phyloP scores from a whole-genome alignment of 2,329 filamentous ascomycete genomes.

The Trichothecium roseum region DNA sequence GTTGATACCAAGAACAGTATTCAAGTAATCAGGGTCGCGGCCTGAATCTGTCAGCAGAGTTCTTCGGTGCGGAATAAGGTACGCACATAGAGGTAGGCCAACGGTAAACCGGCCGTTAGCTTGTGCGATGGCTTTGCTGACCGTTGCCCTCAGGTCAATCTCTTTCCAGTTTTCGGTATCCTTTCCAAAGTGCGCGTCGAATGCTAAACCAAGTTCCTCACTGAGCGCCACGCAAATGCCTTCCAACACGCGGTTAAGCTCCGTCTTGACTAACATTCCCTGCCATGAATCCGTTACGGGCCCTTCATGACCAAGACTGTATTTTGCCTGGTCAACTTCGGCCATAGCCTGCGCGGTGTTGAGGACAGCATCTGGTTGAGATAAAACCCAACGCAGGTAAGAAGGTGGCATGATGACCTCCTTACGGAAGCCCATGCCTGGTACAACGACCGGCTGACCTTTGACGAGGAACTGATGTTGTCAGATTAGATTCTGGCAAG shows the following conservation, averaged over 20 bases:
- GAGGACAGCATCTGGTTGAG: slow-evolving; percentile 26
- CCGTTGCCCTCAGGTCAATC: slow-evolving; percentile 15
- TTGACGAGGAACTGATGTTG: slow-evolving; percentile 26
- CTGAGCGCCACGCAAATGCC: slow-evolving; percentile 21
- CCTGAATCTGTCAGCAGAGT: slow-evolving; percentile 6
- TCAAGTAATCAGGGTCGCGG: slow-evolving; percentile 22
- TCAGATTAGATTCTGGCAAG: background rate
- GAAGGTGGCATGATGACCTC: slow-evolving; percentile 31
- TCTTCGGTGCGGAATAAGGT: background rate
- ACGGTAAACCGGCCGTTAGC: slow-evolving; percentile 20
- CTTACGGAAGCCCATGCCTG: slow-evolving; percentile 25
- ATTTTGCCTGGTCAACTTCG: slow-evolving; percentile 24
- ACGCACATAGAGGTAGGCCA: slow-evolving; percentile 18
- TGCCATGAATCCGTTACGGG: slow-evolving; percentile 25
- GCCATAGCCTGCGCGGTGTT: slow-evolving; percentile 22
- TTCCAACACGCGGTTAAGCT: slow-evolving; percentile 23
- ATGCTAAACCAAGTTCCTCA: slow-evolving; percentile 20
- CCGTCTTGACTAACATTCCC: slow-evolving; percentile 21
- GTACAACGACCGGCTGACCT: slow-evolving; percentile 28
- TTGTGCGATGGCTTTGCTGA: slow-evolving; percentile 19
- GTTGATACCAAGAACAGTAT: slow-evolving; percentile 16
- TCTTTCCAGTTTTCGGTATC: slow-evolving; percentile 22
- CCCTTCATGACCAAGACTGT: slow-evolving; percentile 24
- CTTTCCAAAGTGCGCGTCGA: slow-evolving; percentile 22
- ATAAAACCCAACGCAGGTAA: slow-evolving; percentile 26